Evolutionary conservation across 2,329 filamentous ascomycete genomes (phyloP).

Genomic region (Lasiodiplodia theobromae): DNA sequence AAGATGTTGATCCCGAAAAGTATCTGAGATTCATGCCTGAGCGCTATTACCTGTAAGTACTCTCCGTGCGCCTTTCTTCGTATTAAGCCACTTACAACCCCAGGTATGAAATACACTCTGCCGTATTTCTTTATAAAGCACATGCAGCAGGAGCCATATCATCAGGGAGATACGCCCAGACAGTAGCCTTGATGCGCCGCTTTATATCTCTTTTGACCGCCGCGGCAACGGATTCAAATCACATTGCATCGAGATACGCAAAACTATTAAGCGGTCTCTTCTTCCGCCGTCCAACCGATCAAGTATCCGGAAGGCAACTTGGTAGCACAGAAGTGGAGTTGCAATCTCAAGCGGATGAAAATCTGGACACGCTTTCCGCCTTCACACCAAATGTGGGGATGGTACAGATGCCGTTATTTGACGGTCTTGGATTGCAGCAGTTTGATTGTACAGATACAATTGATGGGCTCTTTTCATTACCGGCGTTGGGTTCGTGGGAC

Average conservation of each 20-base stretch:
- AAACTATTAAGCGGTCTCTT: not conserved
- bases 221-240: not conserved
- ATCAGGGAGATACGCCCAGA: conserved; percentile 1
- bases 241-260: not conserved
- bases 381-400: not conserved
- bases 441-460: not conserved
- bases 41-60: conserved; percentile 28
- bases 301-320: not conserved
- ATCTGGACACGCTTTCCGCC: not conserved
- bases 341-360: not conserved
- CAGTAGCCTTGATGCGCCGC: not conserved
- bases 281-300: not conserved
- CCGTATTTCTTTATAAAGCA: conserved; percentile 30
- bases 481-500: not conserved
- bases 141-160: conserved; percentile 22
- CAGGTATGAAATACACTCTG: conserved; percentile 26
- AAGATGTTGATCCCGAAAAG: conserved; percentile 24
- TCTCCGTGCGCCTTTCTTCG: no score
- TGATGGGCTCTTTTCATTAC: conserved; percentile 1
- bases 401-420: not conserved
- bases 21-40: conserved; percentile 26
- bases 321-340: not conserved
- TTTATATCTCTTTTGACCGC: not conserved
- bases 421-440: not conserved
- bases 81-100: not conserved